phyloP scores from a whole-genome alignment of 768 basidiomycete genomes.

The Phaeotremella skinneri region DNA sequence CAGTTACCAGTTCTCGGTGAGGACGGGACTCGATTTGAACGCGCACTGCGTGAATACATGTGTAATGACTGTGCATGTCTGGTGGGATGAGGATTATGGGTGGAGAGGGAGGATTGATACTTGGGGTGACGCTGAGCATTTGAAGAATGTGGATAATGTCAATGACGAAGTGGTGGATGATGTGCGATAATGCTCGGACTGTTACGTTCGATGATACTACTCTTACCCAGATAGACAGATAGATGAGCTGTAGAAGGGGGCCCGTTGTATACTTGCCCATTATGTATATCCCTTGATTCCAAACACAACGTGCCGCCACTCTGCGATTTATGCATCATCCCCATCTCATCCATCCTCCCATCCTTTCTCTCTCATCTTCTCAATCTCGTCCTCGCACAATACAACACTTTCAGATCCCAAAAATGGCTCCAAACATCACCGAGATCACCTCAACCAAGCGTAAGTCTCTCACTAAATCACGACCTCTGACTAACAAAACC shows the following conservation, averaged over 20 bases:
- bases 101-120: constrained; percentile 25
- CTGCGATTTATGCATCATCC: constrained; percentile 21
- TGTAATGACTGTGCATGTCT: constrained; percentile 26
- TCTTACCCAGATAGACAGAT: background rate
- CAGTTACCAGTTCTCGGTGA: constrained; percentile 9
- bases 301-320: no score
- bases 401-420: no score
- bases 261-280: constrained; percentile 9
- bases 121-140: constrained; percentile 37
- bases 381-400: constrained; percentile 24
- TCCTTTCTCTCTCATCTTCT: constrained; percentile 21
- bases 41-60: constrained; percentile 32
- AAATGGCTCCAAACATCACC: constrained; percentile 40
- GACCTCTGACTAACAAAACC: background rate
- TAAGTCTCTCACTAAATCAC: constrained; percentile 7
- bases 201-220: no score
- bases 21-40: constrained; percentile 12
- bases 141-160: constrained; percentile 19
- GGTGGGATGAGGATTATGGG: constrained; percentile 7
- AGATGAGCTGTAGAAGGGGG: background rate
- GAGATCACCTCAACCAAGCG: constrained; percentile 35
- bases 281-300: constrained; percentile 4
- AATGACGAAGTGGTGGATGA: constrained; percentile 23
- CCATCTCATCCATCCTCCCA: constrained; percentile 20
- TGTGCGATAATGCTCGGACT: constrained; percentile 4